Conservation (phyloP, 129 eudicot genomes). For the Centella asiatica region DNA sequence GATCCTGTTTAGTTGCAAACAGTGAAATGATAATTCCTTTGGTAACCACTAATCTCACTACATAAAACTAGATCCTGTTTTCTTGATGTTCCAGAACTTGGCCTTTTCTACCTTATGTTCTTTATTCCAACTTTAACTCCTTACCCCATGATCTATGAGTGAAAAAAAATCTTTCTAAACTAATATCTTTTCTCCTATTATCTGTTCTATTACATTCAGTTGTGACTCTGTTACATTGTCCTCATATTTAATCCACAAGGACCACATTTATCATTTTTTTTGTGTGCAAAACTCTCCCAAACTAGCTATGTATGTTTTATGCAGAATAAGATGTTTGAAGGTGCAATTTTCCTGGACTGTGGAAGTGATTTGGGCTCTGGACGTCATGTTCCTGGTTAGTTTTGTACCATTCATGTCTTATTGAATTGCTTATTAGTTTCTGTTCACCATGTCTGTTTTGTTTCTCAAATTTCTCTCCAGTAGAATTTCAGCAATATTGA, state of each 20-base stretch:
- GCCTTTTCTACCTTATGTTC: not conserved
- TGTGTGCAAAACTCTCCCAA: not conserved
- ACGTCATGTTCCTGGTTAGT: slow-evolving; percentile 90
- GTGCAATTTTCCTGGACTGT: slow-evolving; percentile 74
- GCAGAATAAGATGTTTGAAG: slow-evolving; percentile 73
- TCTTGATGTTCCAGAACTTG: not conserved
- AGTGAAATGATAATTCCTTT: slow-evolving; percentile 78
- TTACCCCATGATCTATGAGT: not conserved
- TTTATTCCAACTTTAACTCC: too few species aligned
- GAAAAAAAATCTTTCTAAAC: not conserved
- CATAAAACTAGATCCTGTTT: too few species aligned
- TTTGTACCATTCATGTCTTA: not conserved
- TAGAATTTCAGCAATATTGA: not conserved
- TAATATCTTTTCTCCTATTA: not conserved
- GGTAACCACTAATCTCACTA: slow-evolving; percentile 35
- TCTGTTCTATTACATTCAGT: not conserved
- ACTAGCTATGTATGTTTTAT: not conserved
- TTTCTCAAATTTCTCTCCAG: not conserved
- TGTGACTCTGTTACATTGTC: not conserved
- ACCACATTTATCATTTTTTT: not conserved
- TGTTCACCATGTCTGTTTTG: not conserved
- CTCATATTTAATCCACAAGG: not conserved
- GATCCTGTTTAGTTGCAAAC: slow-evolving; percentile 90
- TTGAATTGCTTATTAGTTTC: not conserved
- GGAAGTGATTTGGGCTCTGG: slow-evolving; percentile 94